Evolutionary conservation across 495 filamentous ascomycete genomes (phyloP).

Genomic region (Aspergillus kassunensis): DNA sequence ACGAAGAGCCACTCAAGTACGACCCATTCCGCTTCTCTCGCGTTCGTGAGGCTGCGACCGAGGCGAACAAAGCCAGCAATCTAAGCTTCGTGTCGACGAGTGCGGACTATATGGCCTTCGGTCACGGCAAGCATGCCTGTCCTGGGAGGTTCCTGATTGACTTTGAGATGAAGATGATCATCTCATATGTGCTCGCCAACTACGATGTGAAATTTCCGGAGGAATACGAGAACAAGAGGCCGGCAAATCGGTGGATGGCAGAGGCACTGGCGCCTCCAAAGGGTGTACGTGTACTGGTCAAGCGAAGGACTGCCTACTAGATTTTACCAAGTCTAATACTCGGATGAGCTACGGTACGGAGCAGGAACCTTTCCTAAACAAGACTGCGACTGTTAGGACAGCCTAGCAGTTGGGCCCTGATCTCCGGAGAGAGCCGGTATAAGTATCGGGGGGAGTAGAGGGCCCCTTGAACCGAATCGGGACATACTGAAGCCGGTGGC

Average conservation of each 20-base stretch:
- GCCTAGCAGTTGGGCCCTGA: too few species aligned
- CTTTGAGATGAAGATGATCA: constrained; percentile 26
- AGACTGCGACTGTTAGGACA: too few species aligned
- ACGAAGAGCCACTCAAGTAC: constrained; percentile 25
- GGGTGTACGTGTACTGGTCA: constrained; percentile 26
- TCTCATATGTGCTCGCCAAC: constrained; percentile 25
- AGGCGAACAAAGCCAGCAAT: constrained; percentile 1
- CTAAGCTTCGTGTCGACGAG: constrained; percentile 19
- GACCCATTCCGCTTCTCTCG: constrained; percentile 35
- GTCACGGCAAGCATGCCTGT: constrained; percentile 11
- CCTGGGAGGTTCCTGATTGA: constrained; percentile 24
- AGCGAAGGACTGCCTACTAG: constrained; percentile 3
- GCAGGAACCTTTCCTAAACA: too few species aligned
- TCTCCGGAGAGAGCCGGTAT: too few species aligned
- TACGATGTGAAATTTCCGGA: constrained; percentile 25
- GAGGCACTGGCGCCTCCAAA: constrained; percentile 26
- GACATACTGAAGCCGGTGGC: too few species aligned
- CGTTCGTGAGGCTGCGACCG: constrained; percentile 7
- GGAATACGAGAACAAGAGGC: constrained; percentile 23
- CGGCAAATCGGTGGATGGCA: constrained; percentile 25
- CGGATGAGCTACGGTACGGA: too few species aligned
- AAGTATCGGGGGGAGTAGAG: too few species aligned
- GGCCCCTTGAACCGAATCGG: too few species aligned
- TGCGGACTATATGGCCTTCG: constrained; percentile 17
- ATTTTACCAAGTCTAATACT: too few species aligned